Evolutionary conservation across 768 basidiomycete species (phyloP).

Genomic region (Leccinum sublutescens): DNA sequence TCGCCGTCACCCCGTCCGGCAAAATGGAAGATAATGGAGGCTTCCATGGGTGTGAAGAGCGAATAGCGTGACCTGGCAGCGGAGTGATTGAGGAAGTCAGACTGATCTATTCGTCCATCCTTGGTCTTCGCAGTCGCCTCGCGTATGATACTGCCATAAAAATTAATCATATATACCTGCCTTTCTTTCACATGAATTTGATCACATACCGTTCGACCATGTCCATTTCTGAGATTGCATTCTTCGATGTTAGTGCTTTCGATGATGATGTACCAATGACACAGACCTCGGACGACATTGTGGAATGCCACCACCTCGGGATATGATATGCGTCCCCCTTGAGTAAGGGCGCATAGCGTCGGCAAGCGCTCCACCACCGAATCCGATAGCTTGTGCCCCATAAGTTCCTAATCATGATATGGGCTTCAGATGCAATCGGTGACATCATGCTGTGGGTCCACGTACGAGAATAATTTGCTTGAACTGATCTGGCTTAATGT

Average conservation of each 20-base stretch:
- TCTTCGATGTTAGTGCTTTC: slow-evolving; percentile 4
- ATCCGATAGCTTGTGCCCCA: slow-evolving; percentile 96
- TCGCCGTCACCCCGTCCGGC: slow-evolving; percentile 74
- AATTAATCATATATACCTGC: not conserved
- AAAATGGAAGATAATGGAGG: slow-evolving; percentile 97
- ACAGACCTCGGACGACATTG: slow-evolving; percentile 87
- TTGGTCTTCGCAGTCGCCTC: slow-evolving; percentile 88
- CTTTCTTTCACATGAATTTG: not conserved
- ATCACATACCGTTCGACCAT: slow-evolving; percentile 76
- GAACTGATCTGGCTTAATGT: slow-evolving; percentile 92
- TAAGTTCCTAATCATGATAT: slow-evolving; percentile 67
- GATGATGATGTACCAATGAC: not conserved
- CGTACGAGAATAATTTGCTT: slow-evolving; percentile 90
- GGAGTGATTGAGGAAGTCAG: slow-evolving; percentile 92
- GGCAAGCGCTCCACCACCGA: slow-evolving; percentile 90
- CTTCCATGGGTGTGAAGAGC: slow-evolving; percentile 97
- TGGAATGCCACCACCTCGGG: slow-evolving; percentile 97
- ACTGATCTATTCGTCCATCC: slow-evolving; percentile 93
- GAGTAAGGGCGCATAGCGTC: slow-evolving; percentile 85
- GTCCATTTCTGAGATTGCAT: slow-evolving; percentile 71
- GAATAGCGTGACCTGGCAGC: slow-evolving; percentile 87
- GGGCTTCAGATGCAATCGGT: not conserved
- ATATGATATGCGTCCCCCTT: slow-evolving; percentile 89
- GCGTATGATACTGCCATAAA: slow-evolving; percentile 64
- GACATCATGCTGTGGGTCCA: not conserved